phyloP scores from a whole-genome alignment of 805 yeast species.

The Jamesozyma hellenica region DNA sequence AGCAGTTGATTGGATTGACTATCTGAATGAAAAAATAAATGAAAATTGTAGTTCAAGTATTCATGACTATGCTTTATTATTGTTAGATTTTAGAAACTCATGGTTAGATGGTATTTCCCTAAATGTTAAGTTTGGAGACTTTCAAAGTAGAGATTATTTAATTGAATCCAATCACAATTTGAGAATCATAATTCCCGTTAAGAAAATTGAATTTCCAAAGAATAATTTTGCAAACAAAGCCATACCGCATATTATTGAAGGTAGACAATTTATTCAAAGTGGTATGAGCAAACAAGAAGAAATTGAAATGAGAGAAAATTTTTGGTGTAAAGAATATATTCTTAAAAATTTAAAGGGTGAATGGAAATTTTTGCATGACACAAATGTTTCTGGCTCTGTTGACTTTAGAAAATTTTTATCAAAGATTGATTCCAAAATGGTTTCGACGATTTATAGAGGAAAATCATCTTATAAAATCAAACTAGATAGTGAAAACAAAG shows the following conservation, averaged over 20 bases:
- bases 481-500: slow-evolving; percentile 6
- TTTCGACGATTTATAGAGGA: slow-evolving; percentile 17
- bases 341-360: slow-evolving; percentile 49
- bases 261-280: slow-evolving; percentile 51
- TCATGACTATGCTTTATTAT: slow-evolving; percentile 50
- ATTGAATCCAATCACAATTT: slow-evolving; percentile 38
- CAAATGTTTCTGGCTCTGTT: slow-evolving; percentile 12
- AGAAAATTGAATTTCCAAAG: slow-evolving; percentile 37
- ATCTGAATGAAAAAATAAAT: slow-evolving; percentile 8
- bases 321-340: slow-evolving; percentile 73
- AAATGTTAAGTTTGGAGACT: slow-evolving; percentile 28
- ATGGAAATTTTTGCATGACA: slow-evolving; percentile 39
- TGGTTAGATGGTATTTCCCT: slow-evolving; percentile 53
- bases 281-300: slow-evolving; percentile 49
- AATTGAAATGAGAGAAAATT: slow-evolving; percentile 45
- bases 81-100: slow-evolving; percentile 70
- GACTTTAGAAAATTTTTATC: slow-evolving; percentile 22
- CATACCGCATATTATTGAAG: slow-evolving; percentile 60
- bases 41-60: slow-evolving; percentile 21
- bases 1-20: slow-evolving; percentile 23
- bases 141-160: slow-evolving; percentile 12
- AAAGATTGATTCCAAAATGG: slow-evolving; percentile 18
- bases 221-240: slow-evolving; percentile 27
- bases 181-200: slow-evolving; percentile 66
- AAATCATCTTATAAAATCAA: slow-evolving; percentile 12